phyloP scores from a whole-genome alignment of 129 eudicot genomes.

The Arctium lappa region DNA sequence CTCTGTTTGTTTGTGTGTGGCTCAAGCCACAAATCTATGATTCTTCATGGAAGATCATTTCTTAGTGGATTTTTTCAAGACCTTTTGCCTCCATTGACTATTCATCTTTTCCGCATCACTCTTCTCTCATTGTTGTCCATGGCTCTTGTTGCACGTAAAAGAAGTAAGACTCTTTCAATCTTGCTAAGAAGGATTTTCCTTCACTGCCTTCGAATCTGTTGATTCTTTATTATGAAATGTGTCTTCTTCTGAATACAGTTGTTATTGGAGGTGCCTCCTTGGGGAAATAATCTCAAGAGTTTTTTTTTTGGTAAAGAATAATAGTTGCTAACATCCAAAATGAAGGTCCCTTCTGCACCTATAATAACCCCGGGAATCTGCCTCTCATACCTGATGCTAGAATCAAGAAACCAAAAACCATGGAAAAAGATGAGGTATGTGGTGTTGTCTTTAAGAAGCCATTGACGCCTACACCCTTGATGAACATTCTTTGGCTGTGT shows the following conservation, averaged over 20 bases:
- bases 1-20: not conserved
- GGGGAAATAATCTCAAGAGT: not conserved
- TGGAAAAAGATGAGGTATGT: not conserved
- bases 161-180: not conserved
- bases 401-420: not conserved
- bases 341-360: not conserved
- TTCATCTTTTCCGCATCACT: not conserved
- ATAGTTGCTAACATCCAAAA: not conserved
- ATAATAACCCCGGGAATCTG: not conserved
- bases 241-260: not conserved
- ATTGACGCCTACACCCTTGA: not conserved
- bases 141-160: not conserved
- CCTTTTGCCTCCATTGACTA: not conserved
- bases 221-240: not conserved
- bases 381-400: not conserved
- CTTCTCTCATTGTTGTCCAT: not conserved
- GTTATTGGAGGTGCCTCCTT: not conserved
- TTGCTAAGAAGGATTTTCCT: not conserved
- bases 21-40: conserved; percentile 3
- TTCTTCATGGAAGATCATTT: not conserved
- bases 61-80: not conserved
- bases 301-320: not conserved
- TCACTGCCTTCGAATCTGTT: not conserved
- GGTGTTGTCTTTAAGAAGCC: not conserved
- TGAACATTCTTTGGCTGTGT: too few species aligned